Percentiles rank a stretch among this genome's conserved stretches.
Evolutionary conservation across 176 grass and related monocot species (phyloP).

Genomic region (Otatea glauca): DNA sequence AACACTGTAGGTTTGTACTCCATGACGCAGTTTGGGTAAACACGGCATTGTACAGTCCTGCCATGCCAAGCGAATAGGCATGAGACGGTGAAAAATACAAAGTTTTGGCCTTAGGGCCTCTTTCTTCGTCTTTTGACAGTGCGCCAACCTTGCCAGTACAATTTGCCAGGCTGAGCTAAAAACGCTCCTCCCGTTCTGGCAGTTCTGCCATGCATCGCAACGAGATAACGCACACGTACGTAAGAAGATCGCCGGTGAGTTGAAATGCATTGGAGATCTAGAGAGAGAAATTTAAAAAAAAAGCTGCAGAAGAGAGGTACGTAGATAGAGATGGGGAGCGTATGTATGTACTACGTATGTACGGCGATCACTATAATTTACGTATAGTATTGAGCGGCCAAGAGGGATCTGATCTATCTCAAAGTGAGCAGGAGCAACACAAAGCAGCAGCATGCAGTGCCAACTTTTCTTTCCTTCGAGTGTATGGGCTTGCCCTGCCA

Average conservation of each 20-base stretch:
- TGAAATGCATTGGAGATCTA: neutral
- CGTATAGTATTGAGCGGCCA: too few relatives aligned
- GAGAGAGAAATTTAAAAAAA: neutral
- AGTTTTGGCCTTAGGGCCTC: neutral
- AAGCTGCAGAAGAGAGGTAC: neutral
- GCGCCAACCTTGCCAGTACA: neutral
- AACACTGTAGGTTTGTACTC: neutral
- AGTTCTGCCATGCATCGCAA: neutral
- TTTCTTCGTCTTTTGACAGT: neutral
- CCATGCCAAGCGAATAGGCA: neutral
- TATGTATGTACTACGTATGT: neutral
- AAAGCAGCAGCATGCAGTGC: neutral
- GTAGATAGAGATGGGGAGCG: neutral
- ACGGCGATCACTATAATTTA: neutral
- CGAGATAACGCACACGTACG: neutral
- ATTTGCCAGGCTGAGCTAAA: neutral
- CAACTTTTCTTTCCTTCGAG: neutral
- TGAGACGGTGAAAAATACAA: slow-evolving; percentile 27
- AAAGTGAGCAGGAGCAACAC: neutral
- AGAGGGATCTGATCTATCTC: neutral
- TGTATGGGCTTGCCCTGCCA: neutral
- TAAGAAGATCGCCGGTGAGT: neutral
- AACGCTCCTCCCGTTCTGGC: neutral
- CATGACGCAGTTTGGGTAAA: slow-evolving; percentile 14
- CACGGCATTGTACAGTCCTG: neutral